These are phyloP conservation scores for Talaromyces marneffei DNA, from an alignment of 2,329 filamentous ascomycete genomes.

Conservation along the genomic window DNA sequence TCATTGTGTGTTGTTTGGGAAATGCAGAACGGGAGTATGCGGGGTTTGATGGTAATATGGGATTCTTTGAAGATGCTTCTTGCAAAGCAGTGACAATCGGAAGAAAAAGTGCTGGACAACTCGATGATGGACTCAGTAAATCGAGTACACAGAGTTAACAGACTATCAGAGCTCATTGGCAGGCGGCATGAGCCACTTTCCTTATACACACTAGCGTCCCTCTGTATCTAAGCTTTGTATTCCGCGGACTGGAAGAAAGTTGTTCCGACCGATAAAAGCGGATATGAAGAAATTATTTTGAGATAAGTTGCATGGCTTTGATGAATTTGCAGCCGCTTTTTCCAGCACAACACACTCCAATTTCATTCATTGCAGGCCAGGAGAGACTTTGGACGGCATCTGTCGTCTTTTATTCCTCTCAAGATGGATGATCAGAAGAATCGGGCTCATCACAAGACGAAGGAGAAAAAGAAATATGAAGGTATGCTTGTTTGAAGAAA, in stretches of 20 bases:
- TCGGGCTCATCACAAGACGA: conserved; percentile 75
- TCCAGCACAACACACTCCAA: conserved; percentile 7
- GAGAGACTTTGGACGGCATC: conserved; percentile 9
- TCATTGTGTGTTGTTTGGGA: not conserved
- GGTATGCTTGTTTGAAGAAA: conserved; percentile 42
- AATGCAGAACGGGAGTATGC: not conserved
- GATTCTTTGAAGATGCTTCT: too few relatives aligned
- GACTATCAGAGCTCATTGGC: not conserved
- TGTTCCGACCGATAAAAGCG: conserved; percentile 14
- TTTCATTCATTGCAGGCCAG: conserved; percentile 11
- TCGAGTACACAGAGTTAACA: not conserved
- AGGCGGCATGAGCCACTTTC: not conserved
- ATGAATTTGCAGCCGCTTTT: not conserved
- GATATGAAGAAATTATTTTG: conserved; percentile 16
- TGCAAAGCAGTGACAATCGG: not conserved
- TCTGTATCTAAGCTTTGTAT: not conserved
- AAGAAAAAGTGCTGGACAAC: not conserved
- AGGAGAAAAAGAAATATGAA: conserved; percentile 76
- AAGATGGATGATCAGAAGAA: conserved; percentile 78
- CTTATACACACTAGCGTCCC: not conserved
- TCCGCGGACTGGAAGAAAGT: conserved; percentile 4
- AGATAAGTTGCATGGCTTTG: conserved; percentile 1
- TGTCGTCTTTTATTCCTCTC: not conserved
- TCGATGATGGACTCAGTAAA: not conserved
- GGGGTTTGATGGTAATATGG: too few relatives aligned